Conservation (phyloP, 2,329 filamentous ascomycete genomes). For the Eutypa lata region DNA sequence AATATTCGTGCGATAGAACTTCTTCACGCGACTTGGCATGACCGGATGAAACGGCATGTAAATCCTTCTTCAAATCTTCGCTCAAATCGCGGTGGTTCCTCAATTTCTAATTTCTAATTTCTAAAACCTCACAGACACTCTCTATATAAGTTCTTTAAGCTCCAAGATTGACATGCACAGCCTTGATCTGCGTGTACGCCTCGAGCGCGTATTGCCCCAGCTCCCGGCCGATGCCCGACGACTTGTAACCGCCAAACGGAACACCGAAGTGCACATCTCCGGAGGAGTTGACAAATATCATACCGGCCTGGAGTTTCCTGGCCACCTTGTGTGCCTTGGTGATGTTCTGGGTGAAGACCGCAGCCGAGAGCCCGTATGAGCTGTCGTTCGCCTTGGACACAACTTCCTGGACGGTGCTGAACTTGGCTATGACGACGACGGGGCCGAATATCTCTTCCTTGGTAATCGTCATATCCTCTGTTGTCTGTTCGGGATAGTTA, state of each 20-base stretch:
- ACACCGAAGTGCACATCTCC: slow-evolving; percentile 18
- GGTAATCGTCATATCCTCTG: slow-evolving; percentile 22
- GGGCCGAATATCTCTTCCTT: slow-evolving; percentile 30
- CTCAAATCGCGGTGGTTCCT: no score
- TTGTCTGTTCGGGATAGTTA: not conserved
- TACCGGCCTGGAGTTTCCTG: slow-evolving; percentile 51
- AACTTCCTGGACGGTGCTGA: slow-evolving; percentile 20
- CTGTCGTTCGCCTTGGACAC: slow-evolving; percentile 35
- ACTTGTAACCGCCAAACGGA: slow-evolving; percentile 24
- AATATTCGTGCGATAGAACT: no score
- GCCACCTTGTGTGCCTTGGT: slow-evolving; percentile 34
- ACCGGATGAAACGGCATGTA: no score
- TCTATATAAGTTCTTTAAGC: no score
- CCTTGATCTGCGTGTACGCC: not conserved
- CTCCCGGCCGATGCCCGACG: slow-evolving; percentile 4
- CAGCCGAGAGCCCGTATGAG: slow-evolving; percentile 51
- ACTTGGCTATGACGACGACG: slow-evolving; percentile 23
- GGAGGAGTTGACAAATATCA: slow-evolving; percentile 36
- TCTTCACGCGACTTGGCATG: no score
- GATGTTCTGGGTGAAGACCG: slow-evolving; percentile 54
- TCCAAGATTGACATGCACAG: not conserved
- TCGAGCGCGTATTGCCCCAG: not conserved
- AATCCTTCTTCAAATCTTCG: no score
- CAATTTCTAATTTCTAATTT: no score
- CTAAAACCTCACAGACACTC: no score